phyloP scores from a whole-genome alignment of 306 rosid species.

The Gynostemma pentaphyllum region DNA sequence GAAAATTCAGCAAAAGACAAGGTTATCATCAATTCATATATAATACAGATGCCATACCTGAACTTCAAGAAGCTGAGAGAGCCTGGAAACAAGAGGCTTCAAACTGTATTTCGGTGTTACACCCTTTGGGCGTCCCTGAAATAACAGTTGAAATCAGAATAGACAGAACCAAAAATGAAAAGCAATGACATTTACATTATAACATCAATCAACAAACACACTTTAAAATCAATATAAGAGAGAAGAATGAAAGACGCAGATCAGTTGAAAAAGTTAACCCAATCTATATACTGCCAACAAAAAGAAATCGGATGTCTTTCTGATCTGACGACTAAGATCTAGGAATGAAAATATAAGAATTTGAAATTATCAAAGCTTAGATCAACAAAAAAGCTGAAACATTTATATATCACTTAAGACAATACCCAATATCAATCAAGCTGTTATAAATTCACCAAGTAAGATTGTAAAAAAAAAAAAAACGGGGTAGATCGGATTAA shows the following conservation, averaged over 20 bases:
- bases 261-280: background rate
- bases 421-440: background rate
- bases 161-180: background rate
- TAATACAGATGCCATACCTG: constrained; percentile 31
- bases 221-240: background rate
- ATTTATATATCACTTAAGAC: background rate
- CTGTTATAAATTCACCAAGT: background rate
- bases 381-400: constrained; percentile 2
- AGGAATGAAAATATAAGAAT: too few relatives aligned
- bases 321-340: background rate
- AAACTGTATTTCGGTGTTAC: constrained; percentile 88
- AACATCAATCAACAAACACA: background rate
- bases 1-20: background rate
- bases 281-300: background rate
- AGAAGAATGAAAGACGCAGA: background rate
- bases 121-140: constrained; percentile 97
- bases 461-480: background rate
- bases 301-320: background rate
- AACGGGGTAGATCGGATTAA: background rate
- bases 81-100: constrained; percentile 84
- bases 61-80: constrained; percentile 68
- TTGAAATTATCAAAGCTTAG: background rate
- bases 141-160: constrained; percentile 11
- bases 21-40: background rate
- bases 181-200: background rate